Base-by-base conservation (phyloP, 2,329 filamentous ascomycete genomes). In the Zymoseptoria tritici region DNA sequence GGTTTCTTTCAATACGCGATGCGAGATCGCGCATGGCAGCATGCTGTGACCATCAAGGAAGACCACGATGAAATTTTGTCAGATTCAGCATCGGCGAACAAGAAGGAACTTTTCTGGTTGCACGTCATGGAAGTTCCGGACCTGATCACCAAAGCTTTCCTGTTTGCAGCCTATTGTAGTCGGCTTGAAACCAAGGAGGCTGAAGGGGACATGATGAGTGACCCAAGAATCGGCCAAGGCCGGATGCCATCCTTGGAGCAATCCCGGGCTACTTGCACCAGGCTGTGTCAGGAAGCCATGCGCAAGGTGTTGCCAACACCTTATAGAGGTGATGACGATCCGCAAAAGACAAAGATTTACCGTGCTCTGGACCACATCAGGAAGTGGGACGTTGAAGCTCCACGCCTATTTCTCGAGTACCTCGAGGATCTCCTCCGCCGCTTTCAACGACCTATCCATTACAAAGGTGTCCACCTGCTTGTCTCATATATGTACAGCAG, bases 101-200 rank as follows among this genome's bases (percentile, higher is more conserved):
- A 62, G 22, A 51, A 59, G 36, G 57, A 51, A 4, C 58, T 62
- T n/a, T 68, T 70, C 36, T 70, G 68, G 68, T 59, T 63, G 13
- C 59, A 62, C 8, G 62, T 69, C 1, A 57, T 63, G 2, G 52
- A 66, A 22, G 62, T 60, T 5, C 63, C 63, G n/a, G 20, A 60
- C 7, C 58, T 70, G 6, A 46, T 69, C 1, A 52, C 29, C 1
- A 59, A 63, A 36, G 64, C 66, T 2, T 9, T 54, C 61, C 51
- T 2, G 4, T 29, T 53, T 9, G 52, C 16, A 22, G 22, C 11
- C 52, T n/a, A 53, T 13, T 53, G 52, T 9, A 22, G n/a, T n/a
- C 2, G 13, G 5, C 2, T 46, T 4, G 36, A 46, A n/a, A 46
- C 36, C 36, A 46, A 46, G 36, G 16, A 46, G 36, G 36, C 36